phyloP scores from a whole-genome alignment of 2,329 filamentous ascomycete genomes.

The Cladosporium sp. region DNA sequence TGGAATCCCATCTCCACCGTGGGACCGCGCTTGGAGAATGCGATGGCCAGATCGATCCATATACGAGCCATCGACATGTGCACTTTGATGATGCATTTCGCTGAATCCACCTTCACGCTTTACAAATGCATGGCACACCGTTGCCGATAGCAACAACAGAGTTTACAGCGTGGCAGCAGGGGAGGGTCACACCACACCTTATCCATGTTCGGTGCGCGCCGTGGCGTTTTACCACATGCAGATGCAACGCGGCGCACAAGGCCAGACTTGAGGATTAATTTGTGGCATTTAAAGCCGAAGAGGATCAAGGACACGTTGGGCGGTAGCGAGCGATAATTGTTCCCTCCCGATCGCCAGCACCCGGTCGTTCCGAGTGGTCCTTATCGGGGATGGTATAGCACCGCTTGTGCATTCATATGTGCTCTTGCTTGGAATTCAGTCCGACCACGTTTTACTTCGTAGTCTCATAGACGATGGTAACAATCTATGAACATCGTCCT shows the following conservation, averaged over 20 bases:
- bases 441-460: not conserved
- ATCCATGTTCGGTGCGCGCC: not conserved
- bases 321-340: not conserved
- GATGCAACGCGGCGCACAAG: not conserved
- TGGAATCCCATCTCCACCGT: conserved; percentile 4
- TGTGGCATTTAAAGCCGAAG: conserved; percentile 1
- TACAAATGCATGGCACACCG: too few relatives aligned
- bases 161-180: not conserved
- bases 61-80: not conserved
- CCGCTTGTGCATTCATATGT: not conserved
- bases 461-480: not conserved
- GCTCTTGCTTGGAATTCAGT: too few relatives aligned
- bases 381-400: conserved; percentile 1
- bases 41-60: not conserved
- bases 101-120: not conserved
- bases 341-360: conserved; percentile 1
- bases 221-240: not conserved
- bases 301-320: conserved; percentile 3
- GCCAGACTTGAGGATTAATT: not conserved
- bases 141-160: not conserved
- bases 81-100: not conserved
- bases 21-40: conserved; percentile 1
- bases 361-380: not conserved
- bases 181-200: not conserved
- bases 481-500: too few relatives aligned